Base-by-base conservation (phyloP, 768 basidiomycete species). In the Suillus brevipes region DNA sequence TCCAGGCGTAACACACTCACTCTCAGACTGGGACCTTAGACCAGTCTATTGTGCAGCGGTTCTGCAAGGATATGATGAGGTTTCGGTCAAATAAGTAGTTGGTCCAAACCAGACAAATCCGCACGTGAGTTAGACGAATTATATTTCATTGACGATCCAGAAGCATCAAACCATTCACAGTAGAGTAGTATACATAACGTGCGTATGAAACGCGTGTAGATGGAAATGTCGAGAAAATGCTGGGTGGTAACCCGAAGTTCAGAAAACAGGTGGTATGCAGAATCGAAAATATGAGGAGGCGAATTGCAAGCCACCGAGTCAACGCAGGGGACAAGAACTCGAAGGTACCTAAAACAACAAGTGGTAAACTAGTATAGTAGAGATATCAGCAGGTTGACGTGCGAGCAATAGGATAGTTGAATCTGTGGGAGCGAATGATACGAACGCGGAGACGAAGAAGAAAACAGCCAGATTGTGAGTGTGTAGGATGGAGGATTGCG, bases 311-410 rank as follows among this genome's bases (percentile, higher is more conserved):
- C 28, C 40, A 52, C 55, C 60, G 53, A 50, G 65, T 61, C 58
- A 59, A 63, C 61, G 38, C 37, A 60, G 31, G 34, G 34, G 12
- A 36, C 64, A 58, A 66, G 60, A 63, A 64, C 62, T 50, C 47
- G 52, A 57, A 49, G 43, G 37, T 60, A 63, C 61, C 61, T 53
- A 62, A 38, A 64, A 64, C 63, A 64, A 64, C 60, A 45, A 37
- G 60, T 60, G 66, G 75, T 75, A 70, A 70, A 75, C 69, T 76
- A 76, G 40, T 75, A 70, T 76, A 73, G 72, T 76, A 74, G 63
- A 65, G 65, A 74, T 75, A 74, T 70, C 73, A 68, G 73, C 70
- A 73, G 66, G 57, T 73, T 70, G 69, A 76, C 71, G 57, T 68
- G 67, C 67, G 66, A 67, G 66, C 68, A 74, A 67, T 78, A 77